Percentiles rank a stretch among this genome's conserved stretches.
Conservation (phyloP, 208 protist genomes). For the Blastocrithidia nonstop region DNA sequence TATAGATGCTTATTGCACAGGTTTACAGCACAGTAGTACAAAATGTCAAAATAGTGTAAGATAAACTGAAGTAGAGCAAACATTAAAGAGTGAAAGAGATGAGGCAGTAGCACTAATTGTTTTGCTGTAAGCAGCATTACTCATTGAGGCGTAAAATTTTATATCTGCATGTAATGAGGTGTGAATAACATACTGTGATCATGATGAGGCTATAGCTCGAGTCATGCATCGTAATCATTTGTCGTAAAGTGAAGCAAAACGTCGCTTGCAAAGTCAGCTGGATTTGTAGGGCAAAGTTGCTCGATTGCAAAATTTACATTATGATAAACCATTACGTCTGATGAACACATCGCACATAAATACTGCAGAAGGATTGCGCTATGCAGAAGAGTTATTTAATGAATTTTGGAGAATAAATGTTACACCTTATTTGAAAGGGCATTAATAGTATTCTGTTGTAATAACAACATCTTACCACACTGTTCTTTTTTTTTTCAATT, state of each 20-base stretch:
- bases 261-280: constrained; percentile 28
- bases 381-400: constrained; percentile 22
- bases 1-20: no score
- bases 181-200: constrained; percentile 50
- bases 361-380: constrained; percentile 21
- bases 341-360: constrained; percentile 44
- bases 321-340: constrained; percentile 15
- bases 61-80: neutral
- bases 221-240: constrained; percentile 29
- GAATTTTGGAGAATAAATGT: constrained; percentile 29
- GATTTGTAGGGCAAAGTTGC: constrained; percentile 11
- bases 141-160: constrained; percentile 27
- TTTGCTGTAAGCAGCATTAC: constrained; percentile 54
- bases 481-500: neutral
- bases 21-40: constrained; percentile 28
- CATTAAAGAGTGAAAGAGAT: neutral
- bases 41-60: constrained; percentile 6
- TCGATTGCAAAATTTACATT: constrained; percentile 13
- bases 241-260: constrained; percentile 14
- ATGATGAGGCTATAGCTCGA: constrained; percentile 17
- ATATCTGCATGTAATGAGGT: constrained; percentile 28
- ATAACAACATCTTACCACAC: neutral
- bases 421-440: constrained; percentile 4
- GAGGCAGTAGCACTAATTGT: constrained; percentile 11
- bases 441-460: no score